A percentile compares a stretch with the other conserved stretches of the same genome.
These are phyloP conservation scores for Rauvolfia tetraphylla DNA, from an alignment of 257 asterid genomes.

Conservation along the genomic window DNA sequence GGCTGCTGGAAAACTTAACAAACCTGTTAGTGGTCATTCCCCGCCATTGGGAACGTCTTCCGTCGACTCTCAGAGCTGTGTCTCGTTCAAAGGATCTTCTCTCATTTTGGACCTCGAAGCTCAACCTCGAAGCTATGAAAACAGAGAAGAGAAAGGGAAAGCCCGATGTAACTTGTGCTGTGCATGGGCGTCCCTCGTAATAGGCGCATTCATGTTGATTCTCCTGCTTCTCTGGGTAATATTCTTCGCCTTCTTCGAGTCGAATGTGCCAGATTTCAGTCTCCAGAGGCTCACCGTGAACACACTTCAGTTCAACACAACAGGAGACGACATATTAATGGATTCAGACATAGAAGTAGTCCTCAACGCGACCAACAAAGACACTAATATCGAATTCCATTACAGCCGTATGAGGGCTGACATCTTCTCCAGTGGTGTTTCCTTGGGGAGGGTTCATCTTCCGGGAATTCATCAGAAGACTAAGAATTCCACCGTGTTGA, in stretches of 20 bases:
- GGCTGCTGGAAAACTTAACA: not conserved
- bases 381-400: not conserved
- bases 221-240: not conserved
- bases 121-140: not conserved
- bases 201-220: not conserved
- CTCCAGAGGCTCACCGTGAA: not conserved
- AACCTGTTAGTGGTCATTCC: not conserved
- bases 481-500: not conserved
- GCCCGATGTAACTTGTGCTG: constrained; percentile 9
- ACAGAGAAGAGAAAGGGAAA: not conserved
- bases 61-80: no score
- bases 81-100: not conserved
- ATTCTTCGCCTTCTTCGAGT: constrained; percentile 9
- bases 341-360: not conserved
- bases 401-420: constrained; percentile 1
- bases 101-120: not conserved
- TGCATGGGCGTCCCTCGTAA: constrained; percentile 5
- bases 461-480: constrained; percentile 8
- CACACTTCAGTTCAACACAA: not conserved
- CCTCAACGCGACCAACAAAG: constrained; percentile 6
- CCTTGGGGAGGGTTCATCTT: not conserved
- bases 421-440: not conserved
- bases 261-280: constrained; percentile 8
- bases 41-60: not conserved
- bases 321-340: not conserved